Evolutionary conservation across 345 rosid species (phyloP).

Genomic region (Eucalyptus cloeziana): DNA sequence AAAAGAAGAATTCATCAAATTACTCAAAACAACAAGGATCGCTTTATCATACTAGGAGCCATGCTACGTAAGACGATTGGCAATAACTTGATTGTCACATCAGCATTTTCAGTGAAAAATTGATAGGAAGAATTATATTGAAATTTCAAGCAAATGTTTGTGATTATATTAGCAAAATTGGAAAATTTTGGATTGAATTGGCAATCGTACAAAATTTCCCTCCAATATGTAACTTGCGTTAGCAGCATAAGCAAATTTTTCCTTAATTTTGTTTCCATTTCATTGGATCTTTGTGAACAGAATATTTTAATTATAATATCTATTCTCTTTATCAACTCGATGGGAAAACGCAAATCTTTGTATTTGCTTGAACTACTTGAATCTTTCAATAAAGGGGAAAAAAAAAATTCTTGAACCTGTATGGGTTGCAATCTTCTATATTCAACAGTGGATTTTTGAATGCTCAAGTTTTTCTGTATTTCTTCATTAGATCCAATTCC

Average conservation of each 20-base stretch:
- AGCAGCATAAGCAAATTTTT: too few species aligned
- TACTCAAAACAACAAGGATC: too few species aligned
- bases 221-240: too few species aligned
- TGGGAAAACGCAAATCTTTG: background rate
- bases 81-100: rapidly evolving
- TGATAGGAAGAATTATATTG: background rate
- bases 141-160: too few species aligned
- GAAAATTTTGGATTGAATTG: background rate
- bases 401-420: background rate
- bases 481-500: too few species aligned
- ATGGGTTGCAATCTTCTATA: background rate
- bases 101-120: too few species aligned
- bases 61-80: background rate
- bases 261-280: background rate
- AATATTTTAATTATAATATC: background rate
- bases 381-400: background rate
- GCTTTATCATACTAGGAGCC: rapidly evolving
- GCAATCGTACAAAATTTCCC: background rate
- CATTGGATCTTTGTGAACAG: rapidly evolving
- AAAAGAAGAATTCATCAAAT: too few species aligned
- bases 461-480: too few species aligned
- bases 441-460: too few species aligned
- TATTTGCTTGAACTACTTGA: background rate
- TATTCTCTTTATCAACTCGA: background rate
- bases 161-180: background rate